Base-by-base conservation (phyloP, 1,139 yeast species). In the Saccharomyces hybrid region DNA sequence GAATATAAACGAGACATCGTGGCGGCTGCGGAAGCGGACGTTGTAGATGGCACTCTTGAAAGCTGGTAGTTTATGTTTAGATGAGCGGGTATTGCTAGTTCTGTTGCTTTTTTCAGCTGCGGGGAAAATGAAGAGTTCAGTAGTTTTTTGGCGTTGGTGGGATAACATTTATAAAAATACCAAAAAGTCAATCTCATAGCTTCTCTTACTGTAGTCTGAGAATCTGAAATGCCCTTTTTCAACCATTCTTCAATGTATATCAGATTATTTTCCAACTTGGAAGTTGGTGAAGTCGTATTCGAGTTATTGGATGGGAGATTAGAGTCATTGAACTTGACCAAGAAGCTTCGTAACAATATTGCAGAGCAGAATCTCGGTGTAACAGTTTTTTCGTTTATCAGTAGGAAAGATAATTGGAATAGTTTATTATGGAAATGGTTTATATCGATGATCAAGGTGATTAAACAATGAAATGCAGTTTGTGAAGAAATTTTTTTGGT, bases 401-500 rank as follows among this genome's bases (percentile, higher is more conserved):
- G 79, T 3, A 70, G 52, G 42, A 72, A 70, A n/a, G 88, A 75
- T 52, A 78, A 80, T 53, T 75, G 78, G 50, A 88, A 69, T 14
- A 80, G 66, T 60, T 83, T 78, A n/a, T 74, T 66, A 54, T 79
- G 78, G 65, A 78, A 82, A 4, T 84, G 75, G 19, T 52, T 51
- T 19, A 83, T 74, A 60, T 83, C 77, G 2, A 80, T 72, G 34
- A 88, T 71, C 49, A 93, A 73, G 0, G 86, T 79, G 54, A 65
- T 52, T 81, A 79, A n/a, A 85, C 72, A 0, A 86, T 81, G 62
- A 64, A 84, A 80, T 0, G 96, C 95, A 61, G 85, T 82, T 47
- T 81, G 79, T 12, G 91, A 87, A 0, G 96, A 80, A 31, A 93
- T 84, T 59, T 82, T 82, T 67, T 93, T 93, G 1, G 96, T 83